Evolutionary conservation across 192 early-diverging fungal species (phyloP).

Genomic region (Coemansia sp.): DNA sequence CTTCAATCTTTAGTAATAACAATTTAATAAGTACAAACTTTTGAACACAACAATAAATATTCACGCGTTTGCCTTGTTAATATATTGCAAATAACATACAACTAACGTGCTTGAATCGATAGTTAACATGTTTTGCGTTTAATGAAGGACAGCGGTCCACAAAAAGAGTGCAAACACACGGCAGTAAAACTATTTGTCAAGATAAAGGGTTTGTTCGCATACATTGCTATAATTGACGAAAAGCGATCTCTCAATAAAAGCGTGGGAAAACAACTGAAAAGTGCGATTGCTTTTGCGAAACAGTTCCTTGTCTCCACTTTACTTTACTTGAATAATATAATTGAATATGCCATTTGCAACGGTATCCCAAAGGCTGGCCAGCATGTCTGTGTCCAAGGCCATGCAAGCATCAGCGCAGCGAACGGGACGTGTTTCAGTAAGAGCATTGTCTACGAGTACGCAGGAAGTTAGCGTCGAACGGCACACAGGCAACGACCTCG

Average conservation of each 20-base stretch:
- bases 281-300: not conserved
- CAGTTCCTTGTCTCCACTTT: not conserved
- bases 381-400: not conserved
- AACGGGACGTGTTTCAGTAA: not conserved
- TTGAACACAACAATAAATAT: too few relatives aligned
- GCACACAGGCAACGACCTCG: conserved; percentile 43
- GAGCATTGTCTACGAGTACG: not conserved
- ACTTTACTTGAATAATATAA: not conserved
- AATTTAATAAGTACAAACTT: too few relatives aligned
- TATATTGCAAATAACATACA: too few relatives aligned
- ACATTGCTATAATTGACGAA: too few relatives aligned
- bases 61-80: too few relatives aligned
- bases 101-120: too few relatives aligned
- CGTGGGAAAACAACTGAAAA: not conserved
- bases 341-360: not conserved
- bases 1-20: too few relatives aligned
- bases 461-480: conserved; percentile 22
- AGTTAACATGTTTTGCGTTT: too few relatives aligned
- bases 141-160: too few relatives aligned
- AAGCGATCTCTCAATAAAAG: not conserved
- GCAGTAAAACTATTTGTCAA: too few relatives aligned
- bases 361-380: not conserved
- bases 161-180: too few relatives aligned
- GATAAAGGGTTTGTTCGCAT: too few relatives aligned
- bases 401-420: not conserved